Percentiles rank a stretch among this genome's conserved stretches.
phyloP scores from a whole-genome alignment of 176 grass and related monocot species.

The Carex littledalei region DNA sequence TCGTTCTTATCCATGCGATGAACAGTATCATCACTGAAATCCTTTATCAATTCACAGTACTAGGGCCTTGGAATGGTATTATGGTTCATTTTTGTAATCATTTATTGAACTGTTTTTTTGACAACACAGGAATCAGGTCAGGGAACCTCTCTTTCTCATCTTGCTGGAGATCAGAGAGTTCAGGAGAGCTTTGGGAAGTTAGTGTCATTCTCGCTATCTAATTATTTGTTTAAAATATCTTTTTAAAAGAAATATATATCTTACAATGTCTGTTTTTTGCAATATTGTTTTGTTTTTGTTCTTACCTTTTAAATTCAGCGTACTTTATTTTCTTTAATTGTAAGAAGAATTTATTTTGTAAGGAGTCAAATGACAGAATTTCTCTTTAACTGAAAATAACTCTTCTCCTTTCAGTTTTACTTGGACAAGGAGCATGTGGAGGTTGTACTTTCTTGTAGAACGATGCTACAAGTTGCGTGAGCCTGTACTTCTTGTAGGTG shows the following conservation, averaged over 20 bases:
- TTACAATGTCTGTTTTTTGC: background rate
- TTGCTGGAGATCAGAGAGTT: slow-evolving; percentile 41
- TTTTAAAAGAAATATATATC: slow-evolving; percentile 6
- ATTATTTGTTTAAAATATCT: background rate
- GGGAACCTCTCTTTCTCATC: slow-evolving; percentile 23
- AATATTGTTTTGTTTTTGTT: background rate
- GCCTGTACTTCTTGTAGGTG: slow-evolving; percentile 95
- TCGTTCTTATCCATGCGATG: background rate
- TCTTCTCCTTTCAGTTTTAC: slow-evolving; percentile 52
- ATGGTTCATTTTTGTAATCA: background rate
- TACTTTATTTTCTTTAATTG: background rate
- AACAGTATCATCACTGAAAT: background rate
- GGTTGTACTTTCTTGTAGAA: slow-evolving; percentile 80
- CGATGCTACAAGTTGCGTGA: slow-evolving; percentile 80
- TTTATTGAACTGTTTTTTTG: slow-evolving; percentile 19
- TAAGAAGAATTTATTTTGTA: background rate
- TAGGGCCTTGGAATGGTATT: background rate
- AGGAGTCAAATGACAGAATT: background rate
- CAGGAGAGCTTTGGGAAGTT: slow-evolving; percentile 65
- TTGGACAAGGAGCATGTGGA: slow-evolving; percentile 96
- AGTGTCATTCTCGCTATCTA: slow-evolving; percentile 28
- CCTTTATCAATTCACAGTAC: background rate
- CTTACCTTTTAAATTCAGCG: background rate
- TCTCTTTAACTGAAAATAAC: background rate
- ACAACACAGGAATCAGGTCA: slow-evolving; percentile 42